Evolutionary conservation across 2,329 filamentous ascomycete genomes (phyloP), one percentile per base, ranked within the genome.

Genomic region (Phoma sp.): DNA sequence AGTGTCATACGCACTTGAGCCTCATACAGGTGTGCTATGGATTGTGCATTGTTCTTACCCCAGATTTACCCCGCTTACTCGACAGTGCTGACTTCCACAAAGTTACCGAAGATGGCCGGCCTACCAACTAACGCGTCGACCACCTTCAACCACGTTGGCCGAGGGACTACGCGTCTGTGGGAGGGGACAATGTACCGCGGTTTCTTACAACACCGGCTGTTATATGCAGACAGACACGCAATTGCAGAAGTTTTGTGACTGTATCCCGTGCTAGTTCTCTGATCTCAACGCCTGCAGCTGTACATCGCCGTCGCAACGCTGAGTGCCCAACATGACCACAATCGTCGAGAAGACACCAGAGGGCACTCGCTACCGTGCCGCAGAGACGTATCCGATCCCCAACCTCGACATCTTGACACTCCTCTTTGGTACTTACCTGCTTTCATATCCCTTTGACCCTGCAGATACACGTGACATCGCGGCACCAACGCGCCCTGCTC

Each of bases 401-500:
- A 60, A 74, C 43, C 47, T 78, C 35, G 77, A 80, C 54, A 17
- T 80, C 24, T 55, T 79, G 27, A 78, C 74, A 0, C 65, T 79
- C 0, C 65, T 79, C 6, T 79, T 79, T 52, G 76, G 77, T 77
- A 60, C 35, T 41, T 57, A 38, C 58, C 22, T 19, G 17, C 17
- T 17, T 17, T 17, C 17, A 17, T 17, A 17, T 17, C 17, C 17
- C 17, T 17, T 17, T 17, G 17, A 17, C 17, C 17, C 17, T 17
- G 17, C 17, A 17, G 17, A 17, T 17, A 17, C 17, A 17, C 17
- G 17, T 17, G 17, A 17, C 17, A 17, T 17, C 17, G 17, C 17
- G 17, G 17, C 17, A 17, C 17, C 17, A 17, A 17, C 17, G 17
- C 17, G 17, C 17, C 17, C 17, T 17, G 17, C 17, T 17, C 17